Base-by-base conservation (phyloP, 2,329 filamentous ascomycete species). In the Diaporthe helianthi region DNA sequence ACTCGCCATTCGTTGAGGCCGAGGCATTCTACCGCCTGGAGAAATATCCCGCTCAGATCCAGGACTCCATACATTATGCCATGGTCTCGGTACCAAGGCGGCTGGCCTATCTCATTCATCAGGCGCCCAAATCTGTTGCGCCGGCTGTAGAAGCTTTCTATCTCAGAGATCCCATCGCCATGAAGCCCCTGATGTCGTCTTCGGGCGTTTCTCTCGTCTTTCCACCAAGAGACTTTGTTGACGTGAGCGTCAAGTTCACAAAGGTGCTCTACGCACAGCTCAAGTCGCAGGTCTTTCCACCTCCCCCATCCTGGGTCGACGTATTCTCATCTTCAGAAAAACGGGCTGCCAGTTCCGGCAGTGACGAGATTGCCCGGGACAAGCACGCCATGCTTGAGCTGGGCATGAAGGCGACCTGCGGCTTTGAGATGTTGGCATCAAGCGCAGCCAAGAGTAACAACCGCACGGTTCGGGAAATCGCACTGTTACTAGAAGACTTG, bases 61-160 rank as follows among this genome's bases (percentile, higher is more conserved):
- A 81, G 17, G 85, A 89, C 24, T 93, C 92, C 19, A 83, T 93
- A n/a, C 96, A 99, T 78, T 86, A 91, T 75, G 87, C 93, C 0
- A 80, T 90, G 4, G 82, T 93, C 31, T 91, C 87, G 0, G 85
- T 99, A 38, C 96, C 96, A 0, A 89, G 96, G 69, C 94, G 91
- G 73, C 81, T 97, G 33, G 95, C 94, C 8, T 90, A 90, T 73
- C 84, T 98, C 46, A 82, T 99, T 2, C 92, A 95, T 74, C 82
- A 87, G 52, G 88, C 90, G 26, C 93, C 94, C 0, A 87, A 90
- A 19, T 90, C 92, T 70, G 89, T 98, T 69, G 91, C 94, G 2
- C 89, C 94, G 0, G 94, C 93, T 1, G 88, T 95, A 3, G 97
- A 99, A 79, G 90, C 92, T 0, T 98, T 99, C 79, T 98, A 98